phyloP scores from a whole-genome alignment of 805 yeast genomes.

The Metschnikowia gelsemii region DNA sequence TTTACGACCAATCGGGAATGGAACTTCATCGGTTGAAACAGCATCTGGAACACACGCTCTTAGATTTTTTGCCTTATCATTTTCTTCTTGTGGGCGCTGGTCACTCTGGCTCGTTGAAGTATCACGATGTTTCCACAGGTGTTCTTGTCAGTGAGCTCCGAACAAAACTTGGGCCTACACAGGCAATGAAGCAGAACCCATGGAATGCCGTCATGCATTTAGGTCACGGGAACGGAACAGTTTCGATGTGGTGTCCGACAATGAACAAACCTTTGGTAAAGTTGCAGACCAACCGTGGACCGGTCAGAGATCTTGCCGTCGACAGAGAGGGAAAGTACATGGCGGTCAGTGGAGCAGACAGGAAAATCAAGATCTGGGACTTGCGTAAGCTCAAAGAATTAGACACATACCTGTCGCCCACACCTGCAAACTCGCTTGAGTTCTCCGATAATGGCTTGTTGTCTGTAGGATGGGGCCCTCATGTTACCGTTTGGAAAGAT shows the following conservation, averaged over 20 bases:
- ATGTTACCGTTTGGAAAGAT: slow-evolving; percentile 92
- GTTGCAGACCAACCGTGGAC: slow-evolving; percentile 79
- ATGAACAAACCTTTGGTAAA: slow-evolving; percentile 84
- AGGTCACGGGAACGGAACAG: slow-evolving; percentile 92
- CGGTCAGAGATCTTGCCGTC: slow-evolving; percentile 78
- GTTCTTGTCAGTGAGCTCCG: slow-evolving; percentile 75
- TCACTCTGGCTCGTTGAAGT: slow-evolving; percentile 81
- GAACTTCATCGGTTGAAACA: slow-evolving; percentile 90
- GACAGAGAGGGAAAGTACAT: slow-evolving; percentile 92
- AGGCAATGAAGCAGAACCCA: slow-evolving; percentile 85
- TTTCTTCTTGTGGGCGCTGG: slow-evolving; percentile 86
- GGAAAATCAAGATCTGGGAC: slow-evolving; percentile 88
- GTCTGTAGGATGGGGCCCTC: slow-evolving; percentile 95
- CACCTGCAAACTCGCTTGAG: slow-evolving; percentile 77
- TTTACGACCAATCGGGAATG: slow-evolving; percentile 86
- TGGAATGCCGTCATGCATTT: slow-evolving; percentile 94
- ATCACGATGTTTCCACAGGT: slow-evolving; percentile 96
- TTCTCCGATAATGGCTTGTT: slow-evolving; percentile 86
- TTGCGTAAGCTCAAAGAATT: slow-evolving; percentile 76
- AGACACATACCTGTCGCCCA: slow-evolving; percentile 70
- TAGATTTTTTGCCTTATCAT: slow-evolving; percentile 92
- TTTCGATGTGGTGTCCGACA: slow-evolving; percentile 90
- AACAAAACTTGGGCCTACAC: slow-evolving; percentile 89
- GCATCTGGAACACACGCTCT: slow-evolving; percentile 78
- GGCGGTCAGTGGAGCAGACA: slow-evolving; percentile 91